Evolutionary conservation across 352 stramenopile species (phyloP).

Genomic region (Pilasporangium apinafurcum): DNA sequence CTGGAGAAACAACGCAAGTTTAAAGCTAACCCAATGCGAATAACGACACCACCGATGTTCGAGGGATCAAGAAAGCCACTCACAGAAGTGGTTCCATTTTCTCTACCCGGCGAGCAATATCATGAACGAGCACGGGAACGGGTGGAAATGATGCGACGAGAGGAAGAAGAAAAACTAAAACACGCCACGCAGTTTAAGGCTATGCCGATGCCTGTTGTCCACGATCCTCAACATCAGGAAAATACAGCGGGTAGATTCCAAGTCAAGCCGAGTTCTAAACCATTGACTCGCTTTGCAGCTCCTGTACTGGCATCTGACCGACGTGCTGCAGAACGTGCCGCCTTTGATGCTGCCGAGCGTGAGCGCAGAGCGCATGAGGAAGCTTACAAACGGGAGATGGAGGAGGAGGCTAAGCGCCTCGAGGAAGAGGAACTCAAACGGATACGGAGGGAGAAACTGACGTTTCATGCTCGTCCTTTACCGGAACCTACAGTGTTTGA

Average conservation of each 20-base stretch:
- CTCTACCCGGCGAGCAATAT: conserved; percentile 42
- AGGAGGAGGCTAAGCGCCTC: conserved; percentile 36
- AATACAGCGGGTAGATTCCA: conserved; percentile 8
- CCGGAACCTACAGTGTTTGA: conserved; percentile 39
- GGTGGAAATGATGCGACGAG: conserved; percentile 41
- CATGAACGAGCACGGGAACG: conserved; percentile 55
- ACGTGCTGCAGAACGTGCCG: conserved; percentile 50
- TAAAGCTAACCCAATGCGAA: conserved; percentile 60
- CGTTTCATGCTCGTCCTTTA: conserved; percentile 64
- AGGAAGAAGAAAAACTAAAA: conserved; percentile 48
- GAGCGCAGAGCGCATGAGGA: conserved; percentile 60
- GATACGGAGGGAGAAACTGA: conserved; percentile 61
- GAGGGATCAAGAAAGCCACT: conserved; percentile 66
- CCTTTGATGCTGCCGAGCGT: conserved; percentile 64
- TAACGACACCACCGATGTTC: conserved; percentile 48
- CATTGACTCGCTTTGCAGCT: conserved; percentile 33
- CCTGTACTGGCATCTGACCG: conserved; percentile 60
- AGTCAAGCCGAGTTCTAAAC: conserved; percentile 22
- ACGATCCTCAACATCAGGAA: conserved; percentile 10
- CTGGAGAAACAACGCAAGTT: conserved; percentile 53
- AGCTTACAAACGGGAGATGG: conserved; percentile 40
- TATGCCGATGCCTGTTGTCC: conserved; percentile 59
- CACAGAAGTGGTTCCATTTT: conserved; percentile 63
- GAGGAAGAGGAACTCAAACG: conserved; percentile 70
- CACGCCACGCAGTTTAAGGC: conserved; percentile 42